These are phyloP conservation scores for Talaromyces thailandensis DNA, from an alignment of 495 filamentous ascomycete species.

Conservation along the genomic window DNA sequence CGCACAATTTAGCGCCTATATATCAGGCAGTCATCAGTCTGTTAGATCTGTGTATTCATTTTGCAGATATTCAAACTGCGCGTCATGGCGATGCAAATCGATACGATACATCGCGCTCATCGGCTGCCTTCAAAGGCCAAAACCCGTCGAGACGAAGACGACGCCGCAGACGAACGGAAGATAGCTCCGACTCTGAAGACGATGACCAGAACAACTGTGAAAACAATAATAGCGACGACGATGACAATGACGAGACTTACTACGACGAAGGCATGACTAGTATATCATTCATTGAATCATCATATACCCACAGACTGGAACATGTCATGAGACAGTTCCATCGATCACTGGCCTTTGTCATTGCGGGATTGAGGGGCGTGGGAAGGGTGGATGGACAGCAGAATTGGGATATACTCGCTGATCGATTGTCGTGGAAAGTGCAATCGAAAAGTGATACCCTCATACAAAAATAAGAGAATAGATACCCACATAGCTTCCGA, in stretches of 20 bases:
- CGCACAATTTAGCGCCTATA: conserved; percentile 52
- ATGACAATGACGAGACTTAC: conserved; percentile 11
- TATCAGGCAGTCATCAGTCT: conserved; percentile 56
- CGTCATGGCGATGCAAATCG: conserved; percentile 13
- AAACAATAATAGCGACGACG: conserved; percentile 17
- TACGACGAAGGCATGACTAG: conserved; percentile 17
- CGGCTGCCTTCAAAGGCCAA: not conserved
- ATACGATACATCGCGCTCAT: conserved; percentile 11
- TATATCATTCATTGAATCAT: conserved; percentile 15
- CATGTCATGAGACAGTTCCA: conserved; percentile 33
- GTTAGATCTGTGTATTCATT: conserved; percentile 46
- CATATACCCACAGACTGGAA: conserved; percentile 20
- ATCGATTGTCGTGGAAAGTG: conserved; percentile 28
- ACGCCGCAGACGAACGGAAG: conserved; percentile 7
- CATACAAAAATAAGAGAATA: not conserved
- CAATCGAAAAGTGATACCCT: not conserved
- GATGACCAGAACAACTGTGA: too few species aligned
- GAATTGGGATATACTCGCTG: conserved; percentile 44
- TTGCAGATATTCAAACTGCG: conserved; percentile 36
- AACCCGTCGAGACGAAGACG: conserved; percentile 7
- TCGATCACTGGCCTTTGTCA: conserved; percentile 31
- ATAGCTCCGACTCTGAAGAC: conserved; percentile 7
- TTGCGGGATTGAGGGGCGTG: conserved; percentile 35
- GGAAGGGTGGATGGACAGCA: conserved; percentile 36
- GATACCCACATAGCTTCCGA: not conserved